phyloP scores from a whole-genome alignment of 148 eudicot genomes.

The Salicornia ramosissima region DNA sequence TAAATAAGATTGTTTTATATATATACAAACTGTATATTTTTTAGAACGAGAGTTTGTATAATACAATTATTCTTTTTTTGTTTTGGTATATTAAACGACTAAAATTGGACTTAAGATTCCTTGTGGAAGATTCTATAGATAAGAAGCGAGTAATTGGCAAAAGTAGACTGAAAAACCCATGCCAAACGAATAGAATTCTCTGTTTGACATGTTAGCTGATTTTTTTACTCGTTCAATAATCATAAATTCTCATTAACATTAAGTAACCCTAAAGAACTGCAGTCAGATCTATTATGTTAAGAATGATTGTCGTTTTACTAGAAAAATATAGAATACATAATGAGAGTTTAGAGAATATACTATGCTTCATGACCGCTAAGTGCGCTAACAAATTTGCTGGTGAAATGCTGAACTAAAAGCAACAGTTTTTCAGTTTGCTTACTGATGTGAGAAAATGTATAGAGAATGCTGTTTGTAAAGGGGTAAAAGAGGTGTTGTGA shows the following conservation, averaged over 20 bases:
- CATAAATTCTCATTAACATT: too few species aligned
- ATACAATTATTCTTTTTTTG: not conserved
- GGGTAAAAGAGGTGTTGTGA: constrained; percentile 1
- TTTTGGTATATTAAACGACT: not conserved
- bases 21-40: not conserved
- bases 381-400: not conserved
- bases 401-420: not conserved
- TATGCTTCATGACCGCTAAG: not conserved
- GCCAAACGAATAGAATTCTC: not conserved
- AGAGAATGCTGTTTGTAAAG: not conserved
- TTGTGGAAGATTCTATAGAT: not conserved
- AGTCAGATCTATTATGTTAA: not conserved
- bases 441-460: not conserved
- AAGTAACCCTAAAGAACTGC: not conserved
- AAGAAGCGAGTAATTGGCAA: not conserved
- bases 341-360: not conserved
- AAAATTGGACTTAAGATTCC: not conserved
- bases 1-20: too few species aligned
- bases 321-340: not conserved
- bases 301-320: not conserved
- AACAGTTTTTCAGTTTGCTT: not conserved
- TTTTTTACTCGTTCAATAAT: not conserved
- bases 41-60: not conserved
- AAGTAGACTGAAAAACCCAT: not conserved
- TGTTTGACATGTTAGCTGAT: not conserved